These are phyloP conservation scores for Stagonosporopsis chrysanthemi DNA, from an alignment of 2,329 filamentous ascomycete species.

Conservation along the genomic window DNA sequence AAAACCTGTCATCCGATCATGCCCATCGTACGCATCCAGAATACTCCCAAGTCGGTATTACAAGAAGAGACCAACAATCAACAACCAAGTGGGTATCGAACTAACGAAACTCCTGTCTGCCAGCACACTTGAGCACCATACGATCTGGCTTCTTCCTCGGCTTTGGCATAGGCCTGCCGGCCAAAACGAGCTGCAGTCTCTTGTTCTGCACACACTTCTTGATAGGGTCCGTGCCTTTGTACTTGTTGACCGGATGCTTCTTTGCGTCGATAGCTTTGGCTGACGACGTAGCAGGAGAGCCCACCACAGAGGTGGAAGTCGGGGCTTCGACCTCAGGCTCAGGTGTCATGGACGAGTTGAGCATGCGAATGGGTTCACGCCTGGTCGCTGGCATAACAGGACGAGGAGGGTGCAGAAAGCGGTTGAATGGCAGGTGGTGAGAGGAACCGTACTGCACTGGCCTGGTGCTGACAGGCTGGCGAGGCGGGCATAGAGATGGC, in stretches of 20 bases:
- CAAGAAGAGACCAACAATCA: background rate
- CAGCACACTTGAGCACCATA: slow-evolving; percentile 13
- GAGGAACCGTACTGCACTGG: background rate
- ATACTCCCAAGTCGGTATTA: background rate
- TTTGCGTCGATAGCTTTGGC: background rate
- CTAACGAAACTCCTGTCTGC: slow-evolving; percentile 4
- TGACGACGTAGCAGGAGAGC: background rate
- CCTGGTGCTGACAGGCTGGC: background rate
- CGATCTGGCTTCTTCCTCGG: slow-evolving; percentile 20
- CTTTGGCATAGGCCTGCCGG: slow-evolving; percentile 19
- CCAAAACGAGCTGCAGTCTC: slow-evolving; percentile 28
- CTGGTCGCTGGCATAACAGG: slow-evolving; percentile 5
- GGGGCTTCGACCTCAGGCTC: background rate
- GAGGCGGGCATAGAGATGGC: background rate
- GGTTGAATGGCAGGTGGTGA: slow-evolving; percentile 1
- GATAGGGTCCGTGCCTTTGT: slow-evolving; percentile 25
- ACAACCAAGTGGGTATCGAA: no score
- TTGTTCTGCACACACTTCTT: slow-evolving; percentile 28
- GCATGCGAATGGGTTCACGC: slow-evolving; percentile 7
- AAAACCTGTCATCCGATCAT: background rate
- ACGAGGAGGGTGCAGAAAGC: background rate
- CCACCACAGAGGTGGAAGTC: background rate
- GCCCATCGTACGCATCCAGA: no score
- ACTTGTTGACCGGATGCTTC: slow-evolving; percentile 17
- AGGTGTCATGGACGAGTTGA: background rate